Percentiles rank a stretch among this genome's conserved stretches.
Evolutionary conservation across 2,329 filamentous ascomycete species (phyloP).

Genomic region (Botryotinia calthae): DNA sequence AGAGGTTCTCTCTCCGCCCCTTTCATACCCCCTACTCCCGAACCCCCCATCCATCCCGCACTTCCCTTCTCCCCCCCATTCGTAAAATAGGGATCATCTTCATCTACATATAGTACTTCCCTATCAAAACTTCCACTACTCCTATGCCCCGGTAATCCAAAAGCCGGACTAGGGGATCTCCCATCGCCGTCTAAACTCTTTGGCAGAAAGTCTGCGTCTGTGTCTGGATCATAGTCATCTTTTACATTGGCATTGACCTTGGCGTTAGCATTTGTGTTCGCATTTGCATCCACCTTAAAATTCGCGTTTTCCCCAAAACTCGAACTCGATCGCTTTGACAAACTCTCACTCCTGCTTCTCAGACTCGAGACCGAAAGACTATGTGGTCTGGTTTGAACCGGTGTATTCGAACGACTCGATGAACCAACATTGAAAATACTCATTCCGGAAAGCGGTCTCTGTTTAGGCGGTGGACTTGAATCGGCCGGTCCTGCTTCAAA

Average conservation of each 20-base stretch:
- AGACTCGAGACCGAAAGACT: neutral
- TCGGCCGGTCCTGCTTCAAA: conserved; percentile 28
- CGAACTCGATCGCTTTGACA: neutral
- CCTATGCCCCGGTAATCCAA: neutral
- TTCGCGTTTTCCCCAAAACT: neutral
- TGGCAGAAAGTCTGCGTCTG: conserved; percentile 13
- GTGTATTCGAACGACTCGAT: neutral
- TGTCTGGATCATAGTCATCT: conserved; percentile 17
- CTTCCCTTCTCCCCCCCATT: conserved; percentile 1
- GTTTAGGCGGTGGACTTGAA: conserved; percentile 15
- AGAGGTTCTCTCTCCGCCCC: conserved; percentile 9
- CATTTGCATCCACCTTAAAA: neutral
- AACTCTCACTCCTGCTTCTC: neutral
- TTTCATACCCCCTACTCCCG: neutral
- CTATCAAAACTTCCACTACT: conserved; percentile 14
- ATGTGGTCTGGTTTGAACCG: conserved; percentile 11
- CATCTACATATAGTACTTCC: neutral
- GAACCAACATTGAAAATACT: neutral
- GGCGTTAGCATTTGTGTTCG: neutral
- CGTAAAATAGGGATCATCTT: neutral
- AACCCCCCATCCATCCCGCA: neutral
- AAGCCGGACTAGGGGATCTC: neutral
- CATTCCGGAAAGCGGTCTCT: conserved; percentile 9
- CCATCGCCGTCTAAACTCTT: conserved; percentile 17
- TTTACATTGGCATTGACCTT: neutral